Base-by-base conservation (phyloP, 1,284 basidiomycete species). In the Pseudozyma sp. region DNA sequence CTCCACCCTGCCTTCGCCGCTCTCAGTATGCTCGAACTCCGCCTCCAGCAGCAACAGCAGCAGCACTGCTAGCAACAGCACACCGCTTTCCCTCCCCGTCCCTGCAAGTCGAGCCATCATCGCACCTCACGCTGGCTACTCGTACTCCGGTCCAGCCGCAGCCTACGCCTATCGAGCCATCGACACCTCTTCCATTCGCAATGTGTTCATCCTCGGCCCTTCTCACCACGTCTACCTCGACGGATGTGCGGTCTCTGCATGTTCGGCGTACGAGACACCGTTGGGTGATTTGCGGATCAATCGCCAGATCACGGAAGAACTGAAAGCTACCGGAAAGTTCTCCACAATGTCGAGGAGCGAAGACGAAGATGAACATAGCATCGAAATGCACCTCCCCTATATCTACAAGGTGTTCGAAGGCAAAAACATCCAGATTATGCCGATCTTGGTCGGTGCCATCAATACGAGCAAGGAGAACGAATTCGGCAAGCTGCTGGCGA, bases 371-470 rank as follows among this genome's bases (percentile, higher is more conserved):
- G 97, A 99, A 80, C 97, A 99, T 84, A 95, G 93, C 81, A 90
- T 99, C 54, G 97, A 99, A 86, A 96, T 99, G 93, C 95, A 98
- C 78, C 87, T 97, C 13, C 94, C 95, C 4, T 98, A 96, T 84
- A 88, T 99, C 39, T 89, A 92, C 54, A 94, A 94, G 83, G 86
- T 92, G 9, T 97, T 97, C 75, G 87, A 92, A 82, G 89, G 89
- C 92, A 94, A 78, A 74, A 87, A 93, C 60, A 91, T 98, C 73
- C 85, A 87, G 42, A 89, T 99, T 45, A 91, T 99, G 0, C 97
- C 97, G 0, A 91, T 99, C 55, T 87, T 99, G 14, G 93, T 99
- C 4, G 97, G 97, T 0, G 89, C 91, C 13, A 90, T 97, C 68
- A 88, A 88, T 19, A 86, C 88, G 37, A 83, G 86, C 8, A 87